Evolutionary conservation across 331 rosid genomes (phyloP).

Genomic region (Telfairia occidentalis): DNA sequence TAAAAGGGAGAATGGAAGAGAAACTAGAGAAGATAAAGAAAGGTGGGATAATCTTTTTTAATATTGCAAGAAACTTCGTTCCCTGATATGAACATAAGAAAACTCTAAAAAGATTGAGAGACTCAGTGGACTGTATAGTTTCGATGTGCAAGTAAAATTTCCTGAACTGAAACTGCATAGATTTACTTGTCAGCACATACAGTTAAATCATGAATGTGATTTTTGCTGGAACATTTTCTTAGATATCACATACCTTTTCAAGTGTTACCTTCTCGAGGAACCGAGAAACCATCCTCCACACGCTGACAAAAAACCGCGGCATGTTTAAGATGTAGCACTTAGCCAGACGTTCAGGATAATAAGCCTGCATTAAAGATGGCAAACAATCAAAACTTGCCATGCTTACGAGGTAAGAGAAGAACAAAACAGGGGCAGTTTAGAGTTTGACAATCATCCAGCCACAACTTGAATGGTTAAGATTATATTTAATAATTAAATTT

Average conservation of each 20-base stretch:
- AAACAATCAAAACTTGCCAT: not conserved
- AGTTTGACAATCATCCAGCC: not conserved
- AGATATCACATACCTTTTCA: constrained; percentile 48
- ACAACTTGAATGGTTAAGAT: not conserved
- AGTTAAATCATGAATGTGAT: not conserved
- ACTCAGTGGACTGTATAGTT: not conserved
- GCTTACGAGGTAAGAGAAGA: not conserved
- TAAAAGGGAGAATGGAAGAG: no score
- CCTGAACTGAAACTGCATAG: not conserved
- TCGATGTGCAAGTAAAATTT: not conserved
- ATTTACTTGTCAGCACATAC: not conserved
- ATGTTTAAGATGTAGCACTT: constrained; percentile 60
- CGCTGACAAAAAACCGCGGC: constrained; percentile 83
- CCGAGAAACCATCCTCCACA: constrained; percentile 81
- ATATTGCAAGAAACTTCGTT: no score
- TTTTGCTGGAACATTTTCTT: not conserved
- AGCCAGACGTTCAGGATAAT: constrained; percentile 88
- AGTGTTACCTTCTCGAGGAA: constrained; percentile 78
- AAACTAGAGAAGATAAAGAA: not conserved
- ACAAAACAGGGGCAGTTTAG: not conserved
- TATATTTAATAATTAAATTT: not conserved
- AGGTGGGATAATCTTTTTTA: not conserved
- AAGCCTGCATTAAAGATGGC: constrained; percentile 34
- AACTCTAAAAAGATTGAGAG: not conserved
- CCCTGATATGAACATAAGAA: no score